phyloP scores from a whole-genome alignment of 441 rosid genomes.

The Pelargonium cotyledonis region DNA sequence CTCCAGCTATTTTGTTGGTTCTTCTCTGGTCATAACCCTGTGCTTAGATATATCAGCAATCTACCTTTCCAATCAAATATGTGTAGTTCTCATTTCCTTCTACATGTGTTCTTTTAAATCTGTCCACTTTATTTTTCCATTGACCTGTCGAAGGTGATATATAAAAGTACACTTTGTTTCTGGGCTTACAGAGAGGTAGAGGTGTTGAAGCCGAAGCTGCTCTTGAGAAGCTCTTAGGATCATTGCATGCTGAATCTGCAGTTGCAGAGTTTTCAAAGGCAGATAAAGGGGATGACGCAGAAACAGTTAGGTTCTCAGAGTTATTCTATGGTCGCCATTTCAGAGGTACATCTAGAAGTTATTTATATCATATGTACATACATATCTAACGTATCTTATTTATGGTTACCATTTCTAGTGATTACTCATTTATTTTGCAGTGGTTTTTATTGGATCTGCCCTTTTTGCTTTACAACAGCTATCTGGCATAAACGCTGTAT shows the following conservation, averaged over 20 bases:
- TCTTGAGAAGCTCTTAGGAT: slow-evolving; percentile 61
- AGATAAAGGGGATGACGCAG: slow-evolving; percentile 49
- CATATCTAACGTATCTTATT: slow-evolving; percentile 1
- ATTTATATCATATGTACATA: slow-evolving; percentile 1
- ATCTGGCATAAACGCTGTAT: slow-evolving; percentile 72
- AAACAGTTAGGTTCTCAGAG: slow-evolving; percentile 47
- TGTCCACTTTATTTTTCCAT: not conserved
- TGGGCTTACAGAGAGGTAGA: slow-evolving; percentile 51
- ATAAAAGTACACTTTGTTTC: slow-evolving; percentile 12
- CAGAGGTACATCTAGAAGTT: slow-evolving; percentile 33
- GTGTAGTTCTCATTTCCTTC: not conserved
- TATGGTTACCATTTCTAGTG: slow-evolving; percentile 22
- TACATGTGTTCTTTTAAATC: not conserved
- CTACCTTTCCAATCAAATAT: not conserved
- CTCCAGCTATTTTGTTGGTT: not conserved
- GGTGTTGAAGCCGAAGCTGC: slow-evolving; percentile 57
- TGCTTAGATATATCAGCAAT: not conserved
- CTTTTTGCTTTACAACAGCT: slow-evolving; percentile 81
- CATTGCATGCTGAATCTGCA: slow-evolving; percentile 46
- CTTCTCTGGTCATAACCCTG: not conserved
- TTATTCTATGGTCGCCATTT: slow-evolving; percentile 49
- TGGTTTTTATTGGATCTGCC: slow-evolving; percentile 65
- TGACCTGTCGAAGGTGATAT: slow-evolving; percentile 11
- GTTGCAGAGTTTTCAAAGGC: slow-evolving; percentile 56
- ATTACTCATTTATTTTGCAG: slow-evolving; percentile 47